These are phyloP conservation scores for Metschnikowia santaceciliae DNA, from an alignment of 805 yeast genomes.

Conservation along the genomic window DNA sequence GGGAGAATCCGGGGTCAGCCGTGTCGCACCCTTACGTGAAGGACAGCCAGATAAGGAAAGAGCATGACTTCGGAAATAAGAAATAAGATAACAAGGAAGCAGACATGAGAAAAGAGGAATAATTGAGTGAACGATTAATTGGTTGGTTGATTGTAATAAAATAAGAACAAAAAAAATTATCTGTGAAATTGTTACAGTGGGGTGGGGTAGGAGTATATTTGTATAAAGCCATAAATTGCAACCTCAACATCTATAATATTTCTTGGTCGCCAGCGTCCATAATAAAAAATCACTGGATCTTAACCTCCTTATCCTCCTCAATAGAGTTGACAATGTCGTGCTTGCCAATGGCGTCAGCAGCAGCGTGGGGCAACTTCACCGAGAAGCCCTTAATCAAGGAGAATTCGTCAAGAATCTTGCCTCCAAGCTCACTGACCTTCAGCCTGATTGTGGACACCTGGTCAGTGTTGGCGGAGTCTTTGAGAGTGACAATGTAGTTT, in stretches of 20 bases:
- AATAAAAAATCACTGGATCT: constrained; percentile 27
- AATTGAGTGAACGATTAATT: too few relatives aligned
- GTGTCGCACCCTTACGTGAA: constrained; percentile 2
- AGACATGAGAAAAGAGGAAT: background rate
- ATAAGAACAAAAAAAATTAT: too few relatives aligned
- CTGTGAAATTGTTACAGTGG: too few relatives aligned
- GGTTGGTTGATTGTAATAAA: too few relatives aligned
- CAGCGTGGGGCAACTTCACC: constrained; percentile 54
- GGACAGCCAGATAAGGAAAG: constrained; percentile 3
- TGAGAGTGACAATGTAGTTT: constrained; percentile 43
- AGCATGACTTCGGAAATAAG: background rate
- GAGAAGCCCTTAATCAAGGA: constrained; percentile 64
- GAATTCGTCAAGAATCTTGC: constrained; percentile 57
- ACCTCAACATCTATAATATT: too few relatives aligned
- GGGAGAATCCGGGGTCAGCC: constrained; percentile 4
- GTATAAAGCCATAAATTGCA: too few relatives aligned
- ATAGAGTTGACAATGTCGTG: constrained; percentile 53
- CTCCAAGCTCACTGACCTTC: constrained; percentile 50
- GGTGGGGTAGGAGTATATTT: too few relatives aligned
- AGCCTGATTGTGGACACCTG: constrained; percentile 44
- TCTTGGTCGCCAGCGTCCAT: too few relatives aligned
- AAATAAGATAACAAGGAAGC: too few relatives aligned
- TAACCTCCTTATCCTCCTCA: constrained; percentile 68
- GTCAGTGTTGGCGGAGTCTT: constrained; percentile 40
- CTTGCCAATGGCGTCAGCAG: constrained; percentile 42